A percentile compares a stretch with the other conserved stretches of the same genome.
Evolutionary conservation across 768 basidiomycete genomes (phyloP).

Genomic region (Lactifluus echinatus): DNA sequence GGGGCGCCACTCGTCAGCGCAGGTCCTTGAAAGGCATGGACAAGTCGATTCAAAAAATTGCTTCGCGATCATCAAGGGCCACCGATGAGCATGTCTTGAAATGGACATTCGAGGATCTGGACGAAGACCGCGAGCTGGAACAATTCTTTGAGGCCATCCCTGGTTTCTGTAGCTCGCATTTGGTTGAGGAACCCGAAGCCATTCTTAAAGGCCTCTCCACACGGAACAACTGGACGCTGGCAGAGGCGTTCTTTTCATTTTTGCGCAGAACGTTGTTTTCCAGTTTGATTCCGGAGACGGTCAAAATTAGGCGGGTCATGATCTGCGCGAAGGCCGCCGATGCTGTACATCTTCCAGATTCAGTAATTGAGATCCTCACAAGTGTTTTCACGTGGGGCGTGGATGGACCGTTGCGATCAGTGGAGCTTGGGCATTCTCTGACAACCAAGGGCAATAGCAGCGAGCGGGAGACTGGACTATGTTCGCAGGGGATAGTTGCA

Average conservation of each 20-base stretch:
- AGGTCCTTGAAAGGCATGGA: neutral
- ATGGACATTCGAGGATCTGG: neutral
- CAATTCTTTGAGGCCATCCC: neutral
- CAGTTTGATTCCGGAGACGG: neutral
- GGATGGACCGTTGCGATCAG: neutral
- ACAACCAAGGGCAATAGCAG: neutral
- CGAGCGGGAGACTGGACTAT: neutral
- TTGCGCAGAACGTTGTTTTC: neutral
- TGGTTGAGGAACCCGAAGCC: neutral
- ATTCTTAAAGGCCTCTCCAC: neutral
- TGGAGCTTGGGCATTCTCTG: neutral
- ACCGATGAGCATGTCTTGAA: neutral
- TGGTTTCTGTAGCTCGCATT: neutral
- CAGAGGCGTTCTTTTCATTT: neutral
- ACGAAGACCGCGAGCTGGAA: slow-evolving; percentile 1
- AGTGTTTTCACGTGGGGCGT: neutral
- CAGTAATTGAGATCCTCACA: neutral
- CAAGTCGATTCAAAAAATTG: neutral
- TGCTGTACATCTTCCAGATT: neutral
- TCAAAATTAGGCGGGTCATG: neutral
- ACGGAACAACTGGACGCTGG: neutral
- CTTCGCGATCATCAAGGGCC: neutral
- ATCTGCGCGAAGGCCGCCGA: neutral
- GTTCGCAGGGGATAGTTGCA: neutral
- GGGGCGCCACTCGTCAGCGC: too few relatives aligned